Conservation (phyloP, 1,139 yeast species). For the Scheffersomyces segobiensis region DNA sequence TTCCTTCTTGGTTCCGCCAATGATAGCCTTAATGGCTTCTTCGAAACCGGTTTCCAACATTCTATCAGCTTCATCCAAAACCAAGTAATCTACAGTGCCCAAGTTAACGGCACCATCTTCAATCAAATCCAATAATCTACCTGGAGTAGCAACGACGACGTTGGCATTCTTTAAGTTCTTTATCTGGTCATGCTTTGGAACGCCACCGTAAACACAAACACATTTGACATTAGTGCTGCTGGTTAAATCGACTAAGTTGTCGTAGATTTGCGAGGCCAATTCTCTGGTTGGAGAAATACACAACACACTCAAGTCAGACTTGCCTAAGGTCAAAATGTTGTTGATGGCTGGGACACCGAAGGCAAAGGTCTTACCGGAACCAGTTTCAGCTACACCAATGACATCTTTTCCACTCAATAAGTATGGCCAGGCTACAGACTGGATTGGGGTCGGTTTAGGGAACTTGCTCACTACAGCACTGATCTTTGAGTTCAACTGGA, state of each 20-base stretch:
- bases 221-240: constrained; percentile 62
- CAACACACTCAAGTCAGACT: constrained; percentile 67
- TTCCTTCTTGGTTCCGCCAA: constrained; percentile 49
- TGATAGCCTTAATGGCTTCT: constrained; percentile 86
- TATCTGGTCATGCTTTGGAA: constrained; percentile 90
- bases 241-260: constrained; percentile 72
- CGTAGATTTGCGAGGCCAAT: constrained; percentile 90
- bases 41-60: constrained; percentile 97
- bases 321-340: constrained; percentile 49
- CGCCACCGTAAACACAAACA: constrained; percentile 96
- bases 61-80: constrained; percentile 96
- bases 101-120: constrained; percentile 85
- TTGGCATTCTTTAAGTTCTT: constrained; percentile 61
- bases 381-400: constrained; percentile 97
- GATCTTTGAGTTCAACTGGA: constrained; percentile 57
- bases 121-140: constrained; percentile 86
- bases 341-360: constrained; percentile 97
- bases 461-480: constrained; percentile 62
- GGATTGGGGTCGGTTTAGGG: constrained; percentile 94
- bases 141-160: constrained; percentile 95
- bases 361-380: constrained; percentile 96
- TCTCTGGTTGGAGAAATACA: constrained; percentile 97
- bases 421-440: constrained; percentile 96
- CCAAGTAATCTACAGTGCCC: constrained; percentile 69
- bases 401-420: constrained; percentile 80